Evolutionary conservation across 306 rosid genomes (phyloP).

Genomic region (Crotalaria pallida): DNA sequence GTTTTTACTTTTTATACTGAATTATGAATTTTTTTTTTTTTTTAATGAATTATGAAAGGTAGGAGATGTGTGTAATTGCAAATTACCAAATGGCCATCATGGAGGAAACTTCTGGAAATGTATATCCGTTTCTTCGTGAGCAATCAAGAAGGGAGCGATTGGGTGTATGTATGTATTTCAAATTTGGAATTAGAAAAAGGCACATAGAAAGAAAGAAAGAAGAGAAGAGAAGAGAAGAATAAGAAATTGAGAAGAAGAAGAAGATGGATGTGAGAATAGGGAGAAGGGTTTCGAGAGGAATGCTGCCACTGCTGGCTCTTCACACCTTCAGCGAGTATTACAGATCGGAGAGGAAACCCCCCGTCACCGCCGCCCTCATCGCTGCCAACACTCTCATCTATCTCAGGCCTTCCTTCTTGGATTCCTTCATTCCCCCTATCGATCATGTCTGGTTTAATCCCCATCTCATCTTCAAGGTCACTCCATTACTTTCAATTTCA

Average conservation of each 20-base stretch:
- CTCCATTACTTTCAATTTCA: too few relatives aligned
- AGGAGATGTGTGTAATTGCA: too few relatives aligned
- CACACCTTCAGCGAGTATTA: conserved; percentile 69
- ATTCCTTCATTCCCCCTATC: conserved; percentile 47
- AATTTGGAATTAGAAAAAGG: neutral
- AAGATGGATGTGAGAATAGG: conserved; percentile 56
- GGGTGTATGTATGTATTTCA: too few relatives aligned
- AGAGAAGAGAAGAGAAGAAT: too few relatives aligned
- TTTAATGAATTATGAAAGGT: too few relatives aligned
- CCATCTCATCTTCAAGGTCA: conserved; percentile 71
- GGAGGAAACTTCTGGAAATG: too few relatives aligned
- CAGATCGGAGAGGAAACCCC: conserved; percentile 64
- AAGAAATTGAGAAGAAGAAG: neutral
- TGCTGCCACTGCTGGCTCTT: conserved; percentile 69
- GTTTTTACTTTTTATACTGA: too few relatives aligned
- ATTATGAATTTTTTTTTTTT: too few relatives aligned
- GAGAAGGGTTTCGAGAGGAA: conserved; percentile 43
- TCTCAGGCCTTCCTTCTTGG: conserved; percentile 56
- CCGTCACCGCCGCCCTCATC: conserved; percentile 73
- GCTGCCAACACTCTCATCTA: conserved; percentile 78
- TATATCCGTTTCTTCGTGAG: too few relatives aligned
- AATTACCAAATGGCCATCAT: too few relatives aligned
- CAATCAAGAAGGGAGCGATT: too few relatives aligned
- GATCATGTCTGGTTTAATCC: conserved; percentile 81
- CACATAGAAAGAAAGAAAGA: too few relatives aligned